Percentiles rank a stretch among this genome's conserved stretches.
Evolutionary conservation across 225 moss, liverwort and hornwort species (phyloP).

Genomic region (Physcomitrium patens): DNA sequence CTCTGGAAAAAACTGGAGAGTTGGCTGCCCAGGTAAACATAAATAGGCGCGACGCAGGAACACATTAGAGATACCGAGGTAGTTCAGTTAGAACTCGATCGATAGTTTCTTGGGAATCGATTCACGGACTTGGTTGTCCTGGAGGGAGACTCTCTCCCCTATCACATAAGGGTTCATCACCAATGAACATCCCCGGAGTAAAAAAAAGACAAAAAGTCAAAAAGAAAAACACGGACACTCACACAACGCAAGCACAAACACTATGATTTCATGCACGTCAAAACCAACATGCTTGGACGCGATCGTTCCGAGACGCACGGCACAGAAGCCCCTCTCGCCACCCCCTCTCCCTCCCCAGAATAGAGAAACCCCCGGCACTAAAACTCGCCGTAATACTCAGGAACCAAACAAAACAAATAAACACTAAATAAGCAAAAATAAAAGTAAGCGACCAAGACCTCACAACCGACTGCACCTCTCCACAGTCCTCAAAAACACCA

Average conservation of each 20-base stretch:
- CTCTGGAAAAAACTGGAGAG: conserved; percentile 38
- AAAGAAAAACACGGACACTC: background rate
- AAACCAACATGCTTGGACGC: background rate
- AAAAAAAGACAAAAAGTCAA: conserved; percentile 4
- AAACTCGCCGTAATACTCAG: no score
- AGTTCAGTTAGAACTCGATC: background rate
- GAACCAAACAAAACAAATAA: no score
- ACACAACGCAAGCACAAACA: background rate
- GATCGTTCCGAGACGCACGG: no score
- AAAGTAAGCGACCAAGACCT: no score
- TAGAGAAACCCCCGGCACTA: no score
- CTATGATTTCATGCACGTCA: background rate
- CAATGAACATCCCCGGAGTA: background rate
- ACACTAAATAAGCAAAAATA: no score
- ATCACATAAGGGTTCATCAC: conserved; percentile 34
- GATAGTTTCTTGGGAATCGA: background rate
- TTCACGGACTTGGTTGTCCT: conserved; percentile 22
- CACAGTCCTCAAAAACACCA: no score
- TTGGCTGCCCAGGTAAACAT: conserved; percentile 53
- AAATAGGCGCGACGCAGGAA: conserved; percentile 57
- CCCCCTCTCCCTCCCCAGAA: no score
- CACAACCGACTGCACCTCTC: no score
- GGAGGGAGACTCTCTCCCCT: conserved; percentile 28
- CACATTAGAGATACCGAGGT: conserved; percentile 38
- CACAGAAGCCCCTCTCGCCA: no score